These are phyloP conservation scores for Acanthamoeba healyi DNA, from an alignment of 208 protist species.

Conservation along the genomic window DNA sequence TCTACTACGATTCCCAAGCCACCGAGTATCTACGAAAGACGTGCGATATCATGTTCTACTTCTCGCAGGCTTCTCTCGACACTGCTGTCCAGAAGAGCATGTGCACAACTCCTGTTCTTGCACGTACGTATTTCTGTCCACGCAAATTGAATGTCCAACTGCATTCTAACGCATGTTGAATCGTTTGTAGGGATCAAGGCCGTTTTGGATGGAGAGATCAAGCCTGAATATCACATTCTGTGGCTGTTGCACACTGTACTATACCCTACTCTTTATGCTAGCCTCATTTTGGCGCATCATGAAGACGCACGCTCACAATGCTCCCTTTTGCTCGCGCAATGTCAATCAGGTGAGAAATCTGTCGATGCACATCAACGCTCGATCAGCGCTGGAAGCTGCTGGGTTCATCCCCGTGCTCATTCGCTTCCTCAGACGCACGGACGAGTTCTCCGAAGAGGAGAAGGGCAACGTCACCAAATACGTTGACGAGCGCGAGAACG, in stretches of 20 bases:
- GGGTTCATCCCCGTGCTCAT: constrained; percentile 64
- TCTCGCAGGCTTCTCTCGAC: constrained; percentile 74
- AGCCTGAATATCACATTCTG: constrained; percentile 66
- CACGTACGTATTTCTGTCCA: not conserved
- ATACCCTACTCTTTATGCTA: not conserved
- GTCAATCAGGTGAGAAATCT: constrained; percentile 47
- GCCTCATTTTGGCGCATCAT: not conserved
- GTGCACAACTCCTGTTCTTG: constrained; percentile 42
- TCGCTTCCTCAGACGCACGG: constrained; percentile 64
- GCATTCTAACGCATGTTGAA: not conserved
- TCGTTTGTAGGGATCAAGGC: constrained; percentile 84
- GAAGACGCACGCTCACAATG: not conserved
- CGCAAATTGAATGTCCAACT: not conserved
- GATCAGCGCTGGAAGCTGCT: constrained; percentile 26
- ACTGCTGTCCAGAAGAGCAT: constrained; percentile 72
- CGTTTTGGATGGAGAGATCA: constrained; percentile 78
- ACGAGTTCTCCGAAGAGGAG: constrained; percentile 73
- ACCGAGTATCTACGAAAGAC: constrained; percentile 59
- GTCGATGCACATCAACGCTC: constrained; percentile 70
- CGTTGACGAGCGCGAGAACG: constrained; percentile 62
- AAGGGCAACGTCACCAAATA: constrained; percentile 71
- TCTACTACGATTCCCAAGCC: constrained; percentile 56
- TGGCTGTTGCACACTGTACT: constrained; percentile 72
- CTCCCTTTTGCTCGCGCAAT: not conserved
- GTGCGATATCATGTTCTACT: constrained; percentile 76